A percentile compares a stretch with the other conserved stretches of the same genome.
Evolutionary conservation across 352 stramenopile species (phyloP).

Genomic region (Phytophthora rubi): DNA sequence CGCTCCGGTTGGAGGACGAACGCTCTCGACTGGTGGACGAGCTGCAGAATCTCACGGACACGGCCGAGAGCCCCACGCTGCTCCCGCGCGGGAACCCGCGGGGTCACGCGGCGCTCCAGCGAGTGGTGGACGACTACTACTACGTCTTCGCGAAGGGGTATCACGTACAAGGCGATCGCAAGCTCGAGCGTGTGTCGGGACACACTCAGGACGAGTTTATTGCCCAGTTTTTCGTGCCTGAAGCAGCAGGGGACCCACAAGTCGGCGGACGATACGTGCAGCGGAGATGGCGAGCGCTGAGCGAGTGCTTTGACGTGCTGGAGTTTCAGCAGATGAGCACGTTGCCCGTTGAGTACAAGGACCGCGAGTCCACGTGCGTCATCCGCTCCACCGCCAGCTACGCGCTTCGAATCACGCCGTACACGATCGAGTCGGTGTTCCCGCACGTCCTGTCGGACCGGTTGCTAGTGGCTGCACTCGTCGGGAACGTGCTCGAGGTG

Average conservation of each 20-base stretch:
- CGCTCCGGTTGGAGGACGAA: background rate
- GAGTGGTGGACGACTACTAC: conserved; percentile 22
- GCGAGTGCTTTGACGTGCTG: conserved; percentile 25
- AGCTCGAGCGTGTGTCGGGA: background rate
- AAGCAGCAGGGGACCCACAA: background rate
- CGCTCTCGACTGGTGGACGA: background rate
- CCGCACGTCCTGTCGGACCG: conserved; percentile 15
- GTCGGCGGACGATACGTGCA: background rate
- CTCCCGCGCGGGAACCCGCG: background rate
- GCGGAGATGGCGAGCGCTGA: conserved; percentile 20
- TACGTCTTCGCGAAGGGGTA: conserved; percentile 17
- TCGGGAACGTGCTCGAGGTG: conserved; percentile 9
- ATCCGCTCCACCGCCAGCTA: conserved; percentile 25
- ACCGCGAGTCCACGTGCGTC: conserved; percentile 6
- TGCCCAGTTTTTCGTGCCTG: conserved; percentile 4
- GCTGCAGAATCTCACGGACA: conserved; percentile 3
- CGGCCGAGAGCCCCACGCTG: background rate
- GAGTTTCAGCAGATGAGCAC: conserved; percentile 20
- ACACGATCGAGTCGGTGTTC: conserved; percentile 22
- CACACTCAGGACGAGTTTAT: conserved; percentile 13
- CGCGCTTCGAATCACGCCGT: conserved; percentile 16
- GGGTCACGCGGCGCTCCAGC: background rate
- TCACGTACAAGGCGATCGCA: background rate
- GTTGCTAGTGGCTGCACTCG: conserved; percentile 1
- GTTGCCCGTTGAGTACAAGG: conserved; percentile 9